phyloP scores from a whole-genome alignment of 2,329 filamentous ascomycete genomes.

The Trichoderma aggressivum region DNA sequence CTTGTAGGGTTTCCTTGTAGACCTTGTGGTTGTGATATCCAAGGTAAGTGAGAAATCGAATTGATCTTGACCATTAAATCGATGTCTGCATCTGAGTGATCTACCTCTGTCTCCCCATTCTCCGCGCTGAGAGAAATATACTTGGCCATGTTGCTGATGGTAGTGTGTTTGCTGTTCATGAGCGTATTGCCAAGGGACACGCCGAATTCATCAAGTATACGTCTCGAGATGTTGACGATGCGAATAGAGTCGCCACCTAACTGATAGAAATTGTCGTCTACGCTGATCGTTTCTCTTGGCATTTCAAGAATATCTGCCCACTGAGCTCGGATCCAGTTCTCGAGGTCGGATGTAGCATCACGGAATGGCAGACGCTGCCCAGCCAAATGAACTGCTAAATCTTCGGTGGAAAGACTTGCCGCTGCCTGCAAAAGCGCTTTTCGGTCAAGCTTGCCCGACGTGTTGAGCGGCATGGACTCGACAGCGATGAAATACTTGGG shows the following conservation, averaged over 20 bases:
- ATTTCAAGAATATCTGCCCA: constrained; percentile 11
- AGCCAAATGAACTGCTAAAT: neutral
- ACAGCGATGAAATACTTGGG: constrained; percentile 5
- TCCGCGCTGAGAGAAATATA: constrained; percentile 18
- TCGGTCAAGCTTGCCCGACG: neutral
- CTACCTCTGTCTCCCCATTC: neutral
- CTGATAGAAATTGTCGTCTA: constrained; percentile 13
- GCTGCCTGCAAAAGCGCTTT: neutral
- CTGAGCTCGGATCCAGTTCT: neutral
- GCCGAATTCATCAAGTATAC: constrained; percentile 16
- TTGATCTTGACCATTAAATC: constrained; percentile 10
- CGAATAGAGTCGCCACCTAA: constrained; percentile 20
- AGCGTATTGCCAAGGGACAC: constrained; percentile 20
- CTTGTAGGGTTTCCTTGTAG: neutral
- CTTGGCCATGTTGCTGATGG: constrained; percentile 20
- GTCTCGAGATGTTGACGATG: constrained; percentile 20
- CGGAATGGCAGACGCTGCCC: constrained; percentile 2
- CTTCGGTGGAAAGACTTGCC: neutral
- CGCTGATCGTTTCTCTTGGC: neutral
- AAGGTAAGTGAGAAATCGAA: neutral
- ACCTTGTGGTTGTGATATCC: neutral
- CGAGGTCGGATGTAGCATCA: neutral
- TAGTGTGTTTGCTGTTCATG: constrained; percentile 23
- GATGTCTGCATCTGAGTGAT: neutral
- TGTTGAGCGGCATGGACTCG: neutral